Percentiles rank a stretch among this genome's conserved stretches.
These are phyloP conservation scores for Parascedosporium putredinis DNA, from an alignment of 2,329 filamentous ascomycete species.

Conservation along the genomic window DNA sequence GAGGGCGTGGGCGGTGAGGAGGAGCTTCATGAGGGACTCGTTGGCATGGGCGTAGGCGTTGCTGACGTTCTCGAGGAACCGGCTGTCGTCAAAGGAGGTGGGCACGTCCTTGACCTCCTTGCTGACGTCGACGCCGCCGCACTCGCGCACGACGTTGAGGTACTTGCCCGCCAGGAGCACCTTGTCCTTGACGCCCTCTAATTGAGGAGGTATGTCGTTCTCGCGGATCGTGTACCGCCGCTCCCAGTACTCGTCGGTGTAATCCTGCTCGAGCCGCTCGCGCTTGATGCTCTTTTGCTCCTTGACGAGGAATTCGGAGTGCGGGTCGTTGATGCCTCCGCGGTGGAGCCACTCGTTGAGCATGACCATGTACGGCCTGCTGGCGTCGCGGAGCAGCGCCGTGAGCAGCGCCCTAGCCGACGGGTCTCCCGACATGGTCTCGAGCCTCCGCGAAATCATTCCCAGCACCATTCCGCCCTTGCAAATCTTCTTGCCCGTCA, in stretches of 20 bases:
- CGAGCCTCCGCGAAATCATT: constrained; percentile 71
- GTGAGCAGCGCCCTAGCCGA: constrained; percentile 74
- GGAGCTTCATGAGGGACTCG: constrained; percentile 77
- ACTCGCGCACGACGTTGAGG: constrained; percentile 93
- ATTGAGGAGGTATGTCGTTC: constrained; percentile 80
- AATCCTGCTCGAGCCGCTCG: constrained; percentile 86
- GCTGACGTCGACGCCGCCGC: constrained; percentile 88
- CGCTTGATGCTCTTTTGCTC: constrained; percentile 92
- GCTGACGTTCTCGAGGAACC: constrained; percentile 93
- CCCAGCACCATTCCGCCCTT: constrained; percentile 95
- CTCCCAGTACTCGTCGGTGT: constrained; percentile 99
- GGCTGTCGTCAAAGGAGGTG: constrained; percentile 78
- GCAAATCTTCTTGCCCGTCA: constrained; percentile 82
- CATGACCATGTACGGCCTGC: constrained; percentile 94
- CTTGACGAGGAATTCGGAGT: constrained; percentile 87
- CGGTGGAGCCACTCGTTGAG: constrained; percentile 97
- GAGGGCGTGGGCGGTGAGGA: constrained; percentile 85
- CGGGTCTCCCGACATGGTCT: constrained; percentile 88
- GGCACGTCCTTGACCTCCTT: constrained; percentile 84
- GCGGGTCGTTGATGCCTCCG: constrained; percentile 87
- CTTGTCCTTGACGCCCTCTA: constrained; percentile 85
- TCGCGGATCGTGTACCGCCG: constrained; percentile 92
- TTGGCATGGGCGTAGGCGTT: constrained; percentile 92
- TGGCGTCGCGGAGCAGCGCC: constrained; percentile 74
- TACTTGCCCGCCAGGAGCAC: constrained; percentile 94